Evolutionary conservation across 1,139 yeast genomes (phyloP), one percentile per base, ranked within the genome.

Genomic region (Entelexis paramagnoliae): DNA sequence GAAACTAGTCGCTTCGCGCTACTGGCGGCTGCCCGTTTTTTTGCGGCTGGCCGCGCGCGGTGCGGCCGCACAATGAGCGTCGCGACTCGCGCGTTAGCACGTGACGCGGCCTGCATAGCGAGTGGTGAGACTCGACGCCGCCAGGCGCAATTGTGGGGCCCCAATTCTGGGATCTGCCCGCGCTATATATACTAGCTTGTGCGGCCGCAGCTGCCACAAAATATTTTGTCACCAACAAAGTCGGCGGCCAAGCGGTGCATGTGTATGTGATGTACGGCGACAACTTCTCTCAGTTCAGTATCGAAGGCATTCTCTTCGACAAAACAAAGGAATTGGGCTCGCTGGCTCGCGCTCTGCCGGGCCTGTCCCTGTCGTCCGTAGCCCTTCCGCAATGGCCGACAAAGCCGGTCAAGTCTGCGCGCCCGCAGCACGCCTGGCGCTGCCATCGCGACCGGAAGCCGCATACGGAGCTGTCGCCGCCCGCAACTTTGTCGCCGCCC

Each of bases 301-400:
- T 33, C 17, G 50, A 47, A 22, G 14, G 35, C 32, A 8, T 13
- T 14, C 38, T 47, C 14, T 39, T 32, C 28, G 42, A 29, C 34
- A 20, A 32, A 14, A 29, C 36, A 8, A 22, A 43, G 9, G 45
- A 33, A 3, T 6, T 47, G 19, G 29, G 45, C 33, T 41, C 45
- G 24, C 50, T 47, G 2, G 40, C 32, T 3, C 36, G 50, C n/a
- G 50, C 50, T 3, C 45, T 47, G 16, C 50, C 50, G 14, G 50
- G 50, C 16, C 45, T 47, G 13, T 39, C 38, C 14, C 38, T 47
- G 10, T 20, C 50, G 26, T 30, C 38, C n/a, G 36, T 20, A 4
- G 44, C 44, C 10, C 10, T 40, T 16, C 36, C 35, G 13, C 46
- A 42, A n/a, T 42, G 46, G 46, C 46, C 35, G 14, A 32, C 33